A percentile compares a stretch with the other conserved stretches of the same genome.
phyloP scores from a whole-genome alignment of 108 stramenopile species.

The Schizochytrium sp. region DNA sequence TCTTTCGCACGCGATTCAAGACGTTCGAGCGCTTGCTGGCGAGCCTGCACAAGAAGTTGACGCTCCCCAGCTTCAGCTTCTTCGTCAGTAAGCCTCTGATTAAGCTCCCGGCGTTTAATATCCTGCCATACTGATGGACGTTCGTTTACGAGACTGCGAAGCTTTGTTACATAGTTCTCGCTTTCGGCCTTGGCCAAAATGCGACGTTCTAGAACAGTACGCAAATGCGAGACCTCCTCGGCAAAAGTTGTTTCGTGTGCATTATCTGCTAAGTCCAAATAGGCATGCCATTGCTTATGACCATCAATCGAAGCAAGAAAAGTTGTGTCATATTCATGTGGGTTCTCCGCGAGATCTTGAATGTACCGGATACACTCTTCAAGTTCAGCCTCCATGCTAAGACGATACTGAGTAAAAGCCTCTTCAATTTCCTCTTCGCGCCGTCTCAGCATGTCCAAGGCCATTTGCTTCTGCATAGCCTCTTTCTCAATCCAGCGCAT shows the following conservation, averaged over 20 bases:
- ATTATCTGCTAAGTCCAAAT: background rate
- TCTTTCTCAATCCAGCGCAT: conserved; percentile 36
- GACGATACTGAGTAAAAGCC: background rate
- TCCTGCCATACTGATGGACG: conserved; percentile 31
- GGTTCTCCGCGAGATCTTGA: conserved; percentile 21
- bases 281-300: background rate
- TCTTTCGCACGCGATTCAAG: background rate
- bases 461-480: background rate
- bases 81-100: background rate
- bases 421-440: conserved; percentile 25
- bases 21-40: background rate
- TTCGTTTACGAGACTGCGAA: background rate
- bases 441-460: conserved; percentile 1
- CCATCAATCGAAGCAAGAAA: background rate
- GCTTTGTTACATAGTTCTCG: background rate
- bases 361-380: conserved; percentile 52
- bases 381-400: conserved; percentile 23
- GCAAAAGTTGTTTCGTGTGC: background rate
- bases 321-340: conserved; percentile 29
- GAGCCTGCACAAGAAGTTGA: background rate
- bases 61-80: background rate
- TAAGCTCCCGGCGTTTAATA: conserved; percentile 20
- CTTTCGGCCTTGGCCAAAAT: background rate
- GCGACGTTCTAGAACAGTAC: background rate
- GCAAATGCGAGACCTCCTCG: background rate